Percentiles rank a stretch among this genome's conserved stretches.
These are phyloP conservation scores for Phyllosticta citriasiana DNA, from an alignment of 2,329 filamentous ascomycete genomes.

Conservation along the genomic window DNA sequence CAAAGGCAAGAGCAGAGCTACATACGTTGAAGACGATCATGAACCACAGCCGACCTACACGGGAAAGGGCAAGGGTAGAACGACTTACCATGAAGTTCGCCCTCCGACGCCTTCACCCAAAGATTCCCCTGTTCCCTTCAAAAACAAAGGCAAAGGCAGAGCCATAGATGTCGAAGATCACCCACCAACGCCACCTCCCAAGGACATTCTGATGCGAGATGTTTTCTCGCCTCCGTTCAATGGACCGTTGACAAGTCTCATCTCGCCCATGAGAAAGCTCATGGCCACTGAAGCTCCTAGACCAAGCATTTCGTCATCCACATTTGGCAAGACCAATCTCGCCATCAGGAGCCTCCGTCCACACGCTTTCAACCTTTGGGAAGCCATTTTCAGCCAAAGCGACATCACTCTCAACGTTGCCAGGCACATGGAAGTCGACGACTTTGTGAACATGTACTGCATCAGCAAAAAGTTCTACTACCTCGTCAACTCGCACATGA, in stretches of 20 bases:
- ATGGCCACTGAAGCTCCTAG: background rate
- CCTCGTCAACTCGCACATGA: constrained; percentile 38
- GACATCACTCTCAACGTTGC: constrained; percentile 28
- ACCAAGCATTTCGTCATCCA: background rate
- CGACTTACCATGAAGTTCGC: background rate
- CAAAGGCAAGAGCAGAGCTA: background rate
- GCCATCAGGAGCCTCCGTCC: background rate
- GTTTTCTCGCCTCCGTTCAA: no score
- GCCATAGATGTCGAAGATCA: background rate
- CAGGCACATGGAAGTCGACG: constrained; percentile 16
- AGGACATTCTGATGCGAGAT: background rate
- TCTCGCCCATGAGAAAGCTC: background rate
- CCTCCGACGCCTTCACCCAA: background rate
- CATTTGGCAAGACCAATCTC: background rate
- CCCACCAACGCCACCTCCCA: background rate
- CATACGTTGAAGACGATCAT: background rate
- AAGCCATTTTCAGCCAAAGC: constrained; percentile 24
- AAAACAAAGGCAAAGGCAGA: background rate
- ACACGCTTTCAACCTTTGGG: constrained; percentile 23
- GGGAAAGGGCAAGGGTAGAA: background rate
- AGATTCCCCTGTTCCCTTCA: background rate
- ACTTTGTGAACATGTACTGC: constrained; percentile 24
- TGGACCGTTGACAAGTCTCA: background rate
- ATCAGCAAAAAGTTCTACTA: constrained; percentile 32
- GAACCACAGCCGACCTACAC: background rate